Evolutionary conservation across 257 asterid species (phyloP).

Genomic region (Anisodus tanguticus): DNA sequence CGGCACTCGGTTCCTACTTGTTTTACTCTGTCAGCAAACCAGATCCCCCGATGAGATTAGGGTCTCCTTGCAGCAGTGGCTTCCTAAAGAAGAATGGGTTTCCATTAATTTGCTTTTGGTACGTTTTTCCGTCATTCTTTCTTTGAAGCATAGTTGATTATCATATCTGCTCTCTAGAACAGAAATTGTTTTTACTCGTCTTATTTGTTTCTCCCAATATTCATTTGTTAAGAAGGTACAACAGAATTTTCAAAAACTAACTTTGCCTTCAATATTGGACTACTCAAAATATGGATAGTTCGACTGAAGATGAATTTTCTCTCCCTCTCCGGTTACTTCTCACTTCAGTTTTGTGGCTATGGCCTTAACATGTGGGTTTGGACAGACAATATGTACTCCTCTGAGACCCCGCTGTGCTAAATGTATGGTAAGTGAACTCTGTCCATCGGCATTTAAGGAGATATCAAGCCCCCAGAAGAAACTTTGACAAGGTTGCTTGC

Average conservation of each 20-base stretch:
- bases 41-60: conserved; percentile 84
- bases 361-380: conserved; percentile 76
- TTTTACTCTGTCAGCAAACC: conserved; percentile 57
- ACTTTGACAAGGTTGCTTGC: background rate
- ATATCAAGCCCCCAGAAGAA: conserved; percentile 38
- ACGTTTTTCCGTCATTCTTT: conserved; percentile 30
- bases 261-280: background rate
- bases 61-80: conserved; percentile 88
- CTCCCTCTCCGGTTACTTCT: background rate
- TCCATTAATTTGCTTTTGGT: conserved; percentile 96
- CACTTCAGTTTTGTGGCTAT: background rate
- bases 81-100: conserved; percentile 97
- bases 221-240: background rate
- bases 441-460: conserved; percentile 90
- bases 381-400: conserved; percentile 92
- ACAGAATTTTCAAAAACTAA: background rate
- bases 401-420: conserved; percentile 77
- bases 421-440: conserved; percentile 63
- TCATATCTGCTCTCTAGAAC: background rate
- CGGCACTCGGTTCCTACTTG: background rate
- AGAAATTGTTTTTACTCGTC: background rate
- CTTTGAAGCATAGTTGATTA: background rate
- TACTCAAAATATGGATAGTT: background rate
- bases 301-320: background rate
- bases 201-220: background rate